These are phyloP conservation scores for Eleusine indica DNA, from an alignment of 176 grass and related monocot genomes.

Conservation along the genomic window DNA sequence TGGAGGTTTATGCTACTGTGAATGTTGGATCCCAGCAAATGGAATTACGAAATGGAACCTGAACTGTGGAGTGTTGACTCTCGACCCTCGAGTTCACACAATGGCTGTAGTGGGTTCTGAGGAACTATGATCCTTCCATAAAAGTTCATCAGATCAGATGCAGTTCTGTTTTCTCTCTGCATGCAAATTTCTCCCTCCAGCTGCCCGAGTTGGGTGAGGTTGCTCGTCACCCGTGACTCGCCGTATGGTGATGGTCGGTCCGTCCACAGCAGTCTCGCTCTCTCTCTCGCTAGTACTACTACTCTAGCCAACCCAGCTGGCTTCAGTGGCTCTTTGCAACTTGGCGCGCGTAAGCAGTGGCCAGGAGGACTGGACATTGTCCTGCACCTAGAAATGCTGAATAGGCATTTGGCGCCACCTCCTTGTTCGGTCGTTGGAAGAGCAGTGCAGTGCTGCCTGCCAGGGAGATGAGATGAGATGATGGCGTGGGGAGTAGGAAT, in stretches of 20 bases:
- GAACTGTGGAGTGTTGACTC: neutral
- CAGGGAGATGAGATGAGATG: neutral
- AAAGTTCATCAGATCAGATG: neutral
- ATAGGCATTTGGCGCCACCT: slow-evolving; percentile 26
- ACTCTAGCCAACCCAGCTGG: neutral
- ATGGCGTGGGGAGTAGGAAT: slow-evolving; percentile 30
- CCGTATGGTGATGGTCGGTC: neutral
- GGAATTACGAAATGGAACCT: neutral
- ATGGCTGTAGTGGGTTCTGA: neutral
- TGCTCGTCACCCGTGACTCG: neutral
- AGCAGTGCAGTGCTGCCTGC: neutral
- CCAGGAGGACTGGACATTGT: neutral
- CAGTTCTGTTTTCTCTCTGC: neutral
- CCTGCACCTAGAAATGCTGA: neutral
- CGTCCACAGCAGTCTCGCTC: neutral
- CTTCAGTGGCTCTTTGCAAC: neutral
- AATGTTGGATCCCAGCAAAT: neutral
- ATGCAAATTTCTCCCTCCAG: neutral
- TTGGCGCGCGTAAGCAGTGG: neutral
- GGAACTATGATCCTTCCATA: neutral
- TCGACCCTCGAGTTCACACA: neutral
- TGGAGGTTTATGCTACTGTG: too few relatives aligned
- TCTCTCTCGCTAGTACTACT: neutral
- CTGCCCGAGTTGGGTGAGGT: neutral
- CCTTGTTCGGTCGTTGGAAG: slow-evolving; percentile 16